Conservation (phyloP, 1,284 basidiomycete genomes). For the Naganishia albida region DNA sequence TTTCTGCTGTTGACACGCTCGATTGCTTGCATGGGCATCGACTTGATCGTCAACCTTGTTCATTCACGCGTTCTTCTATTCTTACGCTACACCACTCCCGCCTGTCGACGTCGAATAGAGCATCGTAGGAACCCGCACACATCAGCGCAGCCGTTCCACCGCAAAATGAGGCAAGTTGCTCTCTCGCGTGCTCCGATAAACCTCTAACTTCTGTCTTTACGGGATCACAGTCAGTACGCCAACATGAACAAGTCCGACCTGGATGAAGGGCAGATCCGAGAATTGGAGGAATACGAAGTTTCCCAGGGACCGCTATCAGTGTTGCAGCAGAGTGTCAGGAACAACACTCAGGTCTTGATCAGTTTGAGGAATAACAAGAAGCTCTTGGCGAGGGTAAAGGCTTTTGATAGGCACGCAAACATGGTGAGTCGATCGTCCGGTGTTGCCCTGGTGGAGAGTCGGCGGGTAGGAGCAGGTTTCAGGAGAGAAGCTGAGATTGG, state of each 20-base stretch:
- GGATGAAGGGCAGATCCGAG: slow-evolving; percentile 91
- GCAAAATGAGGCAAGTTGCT: slow-evolving; percentile 14
- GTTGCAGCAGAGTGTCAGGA: slow-evolving; percentile 94
- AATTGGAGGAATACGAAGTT: slow-evolving; percentile 95
- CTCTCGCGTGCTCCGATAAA: background rate
- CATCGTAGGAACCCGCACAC: no score
- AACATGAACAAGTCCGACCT: slow-evolving; percentile 96
- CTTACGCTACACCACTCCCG: no score
- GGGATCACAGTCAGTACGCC: slow-evolving; percentile 77
- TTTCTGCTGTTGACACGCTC: no score
- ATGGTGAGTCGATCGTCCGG: slow-evolving; percentile 65
- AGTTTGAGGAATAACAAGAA: slow-evolving; percentile 99
- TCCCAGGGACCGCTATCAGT: slow-evolving; percentile 97
- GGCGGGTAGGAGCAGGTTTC: background rate
- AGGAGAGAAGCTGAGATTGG: background rate
- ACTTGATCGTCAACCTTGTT: no score
- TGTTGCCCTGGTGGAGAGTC: background rate
- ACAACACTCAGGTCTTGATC: slow-evolving; percentile 96
- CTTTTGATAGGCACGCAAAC: slow-evolving; percentile 97
- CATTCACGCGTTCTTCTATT: no score
- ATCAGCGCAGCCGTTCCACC: background rate
- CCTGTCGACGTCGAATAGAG: no score
- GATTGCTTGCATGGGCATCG: no score
- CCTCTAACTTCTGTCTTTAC: background rate
- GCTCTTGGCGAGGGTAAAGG: slow-evolving; percentile 93